phyloP scores from a whole-genome alignment of 2,329 filamentous ascomycete genomes.

The Cryphonectria naterciae region DNA sequence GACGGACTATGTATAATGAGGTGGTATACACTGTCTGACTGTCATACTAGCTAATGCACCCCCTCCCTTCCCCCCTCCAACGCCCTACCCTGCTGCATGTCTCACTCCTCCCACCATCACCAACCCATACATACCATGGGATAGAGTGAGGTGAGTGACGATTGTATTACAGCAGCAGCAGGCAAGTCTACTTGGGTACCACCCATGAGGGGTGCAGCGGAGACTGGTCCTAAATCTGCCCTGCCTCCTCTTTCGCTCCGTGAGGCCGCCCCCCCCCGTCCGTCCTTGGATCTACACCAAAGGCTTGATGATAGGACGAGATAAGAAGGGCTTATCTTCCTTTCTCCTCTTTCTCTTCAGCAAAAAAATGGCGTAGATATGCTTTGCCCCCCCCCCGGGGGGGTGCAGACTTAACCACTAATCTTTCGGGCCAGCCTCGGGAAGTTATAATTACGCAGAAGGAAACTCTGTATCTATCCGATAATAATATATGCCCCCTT shows the following conservation, averaged over 20 bases:
- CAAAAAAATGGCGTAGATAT: neutral
- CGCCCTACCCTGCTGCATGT: neutral
- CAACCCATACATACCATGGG: neutral
- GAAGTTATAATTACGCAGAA: neutral
- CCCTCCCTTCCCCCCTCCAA: too few species aligned
- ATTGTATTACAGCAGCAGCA: neutral
- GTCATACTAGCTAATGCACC: neutral
- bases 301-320: constrained; percentile 27
- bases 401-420: neutral
- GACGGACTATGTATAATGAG: neutral
- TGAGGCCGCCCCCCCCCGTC: neutral
- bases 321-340: constrained; percentile 22
- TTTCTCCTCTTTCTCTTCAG: neutral
- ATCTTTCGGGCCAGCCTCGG: neutral
- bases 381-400: neutral
- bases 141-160: neutral
- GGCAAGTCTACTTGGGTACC: neutral
- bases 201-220: neutral
- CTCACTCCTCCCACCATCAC: neutral
- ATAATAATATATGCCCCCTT: neutral
- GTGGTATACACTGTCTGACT: neutral
- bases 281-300: neutral
- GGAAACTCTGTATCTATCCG: neutral
- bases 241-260: neutral
- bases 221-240: neutral